These are phyloP conservation scores for Candida labiduridarum DNA, from an alignment of 1,139 yeast species.

Conservation along the genomic window DNA sequence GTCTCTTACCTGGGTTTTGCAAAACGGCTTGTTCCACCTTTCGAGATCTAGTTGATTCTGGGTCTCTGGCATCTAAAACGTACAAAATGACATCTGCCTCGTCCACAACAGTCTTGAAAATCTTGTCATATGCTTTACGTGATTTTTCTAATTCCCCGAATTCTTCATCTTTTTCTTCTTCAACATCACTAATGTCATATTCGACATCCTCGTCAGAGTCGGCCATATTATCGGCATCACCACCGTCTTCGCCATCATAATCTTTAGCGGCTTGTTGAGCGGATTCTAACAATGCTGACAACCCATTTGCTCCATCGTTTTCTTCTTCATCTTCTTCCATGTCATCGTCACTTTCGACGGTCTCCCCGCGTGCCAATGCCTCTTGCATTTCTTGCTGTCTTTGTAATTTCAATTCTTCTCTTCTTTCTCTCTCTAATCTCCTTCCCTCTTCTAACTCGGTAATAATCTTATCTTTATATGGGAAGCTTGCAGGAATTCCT, in stretches of 20 bases:
- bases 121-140: conserved; percentile 89
- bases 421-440: conserved; percentile 63
- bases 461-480: conserved; percentile 83
- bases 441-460: conserved; percentile 78
- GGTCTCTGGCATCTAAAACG: conserved; percentile 96
- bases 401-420: conserved; percentile 49
- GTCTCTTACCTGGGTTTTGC: conserved; percentile 75
- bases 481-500: conserved; percentile 94
- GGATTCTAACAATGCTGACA: conserved; percentile 85
- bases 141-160: conserved; percentile 63
- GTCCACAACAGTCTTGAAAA: conserved; percentile 80
- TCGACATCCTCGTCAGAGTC: conserved; percentile 50
- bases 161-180: conserved; percentile 45
- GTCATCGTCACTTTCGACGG: conserved; percentile 37
- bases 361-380: conserved; percentile 47
- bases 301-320: conserved; percentile 56
- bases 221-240: conserved; percentile 41
- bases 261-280: conserved; percentile 85
- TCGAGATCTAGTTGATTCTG: conserved; percentile 90
- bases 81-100: conserved; percentile 88
- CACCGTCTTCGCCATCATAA: conserved; percentile 58
- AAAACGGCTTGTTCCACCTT: conserved; percentile 89
- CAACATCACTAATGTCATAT: conserved; percentile 46
- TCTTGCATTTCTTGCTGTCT: conserved; percentile 50
- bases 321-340: conserved; percentile 45